Conservation (phyloP, 495 filamentous ascomycete species). For the Recurvomyces mirabilis region DNA sequence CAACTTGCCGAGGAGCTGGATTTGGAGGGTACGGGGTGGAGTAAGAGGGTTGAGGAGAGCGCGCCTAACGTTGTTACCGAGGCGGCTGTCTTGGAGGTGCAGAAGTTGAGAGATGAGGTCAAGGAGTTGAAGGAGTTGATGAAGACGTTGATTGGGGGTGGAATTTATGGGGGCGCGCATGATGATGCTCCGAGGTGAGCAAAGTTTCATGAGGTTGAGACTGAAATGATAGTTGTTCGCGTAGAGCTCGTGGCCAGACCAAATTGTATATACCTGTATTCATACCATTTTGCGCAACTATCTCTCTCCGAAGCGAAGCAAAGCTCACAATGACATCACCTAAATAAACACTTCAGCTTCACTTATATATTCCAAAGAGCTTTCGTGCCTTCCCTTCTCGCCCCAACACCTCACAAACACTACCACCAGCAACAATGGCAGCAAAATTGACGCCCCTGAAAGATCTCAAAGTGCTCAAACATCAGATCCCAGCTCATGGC, state of each 20-base stretch:
- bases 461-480: conserved; percentile 41
- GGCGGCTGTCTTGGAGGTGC: conserved; percentile 53
- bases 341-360: background rate
- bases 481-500: conserved; percentile 47
- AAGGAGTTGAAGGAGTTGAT: conserved; percentile 53
- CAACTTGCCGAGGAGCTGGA: conserved; percentile 60
- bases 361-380: background rate
- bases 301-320: background rate
- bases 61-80: conserved; percentile 71
- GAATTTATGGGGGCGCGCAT: too few relatives aligned
- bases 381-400: background rate
- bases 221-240: background rate
- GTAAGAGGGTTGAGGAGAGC: conserved; percentile 56
- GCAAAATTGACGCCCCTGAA: conserved; percentile 36
- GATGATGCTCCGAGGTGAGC: too few relatives aligned
- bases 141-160: conserved; percentile 33
- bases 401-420: background rate
- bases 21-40: conserved; percentile 72
- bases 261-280: background rate
- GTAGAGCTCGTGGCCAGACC: too few relatives aligned
- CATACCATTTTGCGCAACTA: background rate
- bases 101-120: conserved; percentile 57
- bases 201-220: background rate
- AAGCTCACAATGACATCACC: background rate
- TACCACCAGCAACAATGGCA: background rate